phyloP scores from a whole-genome alignment of 2,329 filamentous ascomycete genomes.

The Penicillium sp. region DNA sequence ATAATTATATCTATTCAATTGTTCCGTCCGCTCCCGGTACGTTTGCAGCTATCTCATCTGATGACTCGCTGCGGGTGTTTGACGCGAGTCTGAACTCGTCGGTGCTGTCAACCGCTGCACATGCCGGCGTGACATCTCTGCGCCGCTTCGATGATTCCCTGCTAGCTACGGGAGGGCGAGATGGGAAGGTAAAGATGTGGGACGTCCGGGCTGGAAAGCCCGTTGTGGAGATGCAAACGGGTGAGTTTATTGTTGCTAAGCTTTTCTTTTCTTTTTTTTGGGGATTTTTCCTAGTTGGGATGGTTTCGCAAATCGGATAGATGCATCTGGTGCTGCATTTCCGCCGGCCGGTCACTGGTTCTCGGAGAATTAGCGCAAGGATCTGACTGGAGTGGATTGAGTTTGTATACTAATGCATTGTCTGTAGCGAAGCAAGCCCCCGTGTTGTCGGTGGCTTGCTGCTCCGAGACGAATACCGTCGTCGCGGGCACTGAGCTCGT shows the following conservation, averaged over 20 bases:
- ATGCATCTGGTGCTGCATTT: not conserved
- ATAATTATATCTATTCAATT: constrained; percentile 48
- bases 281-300: constrained; percentile 5
- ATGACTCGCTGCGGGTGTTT: constrained; percentile 47
- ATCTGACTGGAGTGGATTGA: not conserved
- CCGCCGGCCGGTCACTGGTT: constrained; percentile 8
- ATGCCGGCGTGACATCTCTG: constrained; percentile 43
- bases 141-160: constrained; percentile 31
- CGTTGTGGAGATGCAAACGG: constrained; percentile 37
- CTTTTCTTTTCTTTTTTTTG: constrained; percentile 3
- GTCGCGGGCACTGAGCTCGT: constrained; percentile 59
- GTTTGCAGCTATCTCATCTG: constrained; percentile 47
- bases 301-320: constrained; percentile 2
- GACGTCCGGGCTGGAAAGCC: constrained; percentile 38
- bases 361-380: constrained; percentile 21
- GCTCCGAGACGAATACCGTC: constrained; percentile 48
- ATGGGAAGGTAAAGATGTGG: constrained; percentile 45
- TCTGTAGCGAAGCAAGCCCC: constrained; percentile 49
- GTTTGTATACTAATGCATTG: constrained; percentile 18
- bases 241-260: constrained; percentile 27
- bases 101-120: constrained; percentile 19
- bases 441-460: constrained; percentile 56
- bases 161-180: constrained; percentile 41
- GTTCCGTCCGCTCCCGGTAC: constrained; percentile 28
- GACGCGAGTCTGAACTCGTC: constrained; percentile 37